Evolutionary conservation across 2,329 filamentous ascomycete genomes (phyloP).

Genomic region (Fusarium nelsonii): DNA sequence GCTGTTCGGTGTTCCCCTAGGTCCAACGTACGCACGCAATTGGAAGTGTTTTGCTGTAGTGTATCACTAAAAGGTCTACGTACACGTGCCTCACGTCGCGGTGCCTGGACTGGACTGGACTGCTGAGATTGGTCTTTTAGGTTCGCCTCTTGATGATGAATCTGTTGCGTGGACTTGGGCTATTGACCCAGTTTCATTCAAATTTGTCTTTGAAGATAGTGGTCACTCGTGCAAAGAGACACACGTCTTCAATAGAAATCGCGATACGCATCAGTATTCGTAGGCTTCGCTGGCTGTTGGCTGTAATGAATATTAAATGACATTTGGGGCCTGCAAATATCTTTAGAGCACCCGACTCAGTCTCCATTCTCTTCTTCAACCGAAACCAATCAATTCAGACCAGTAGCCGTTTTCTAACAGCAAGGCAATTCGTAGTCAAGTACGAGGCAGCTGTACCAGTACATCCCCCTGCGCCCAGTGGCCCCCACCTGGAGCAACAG

Average conservation of each 20-base stretch:
- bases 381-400: conserved; percentile 7
- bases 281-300: conserved; percentile 10
- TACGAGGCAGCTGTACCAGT: conserved; percentile 44
- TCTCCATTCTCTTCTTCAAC: conserved; percentile 6
- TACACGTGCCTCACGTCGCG: conserved; percentile 20
- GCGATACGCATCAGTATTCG: conserved; percentile 32
- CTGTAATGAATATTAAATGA: conserved; percentile 26
- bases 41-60: conserved; percentile 4
- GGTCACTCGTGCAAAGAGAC: too few relatives aligned
- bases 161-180: conserved; percentile 35
- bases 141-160: conserved; percentile 46
- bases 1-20: conserved; percentile 21
- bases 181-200: conserved; percentile 26
- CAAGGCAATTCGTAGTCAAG: conserved; percentile 18
- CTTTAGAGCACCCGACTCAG: background rate
- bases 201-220: background rate
- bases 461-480: conserved; percentile 46
- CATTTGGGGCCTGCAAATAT: conserved; percentile 19
- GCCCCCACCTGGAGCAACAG: conserved; percentile 38
- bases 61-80: conserved; percentile 24
- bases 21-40: conserved; percentile 24
- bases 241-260: too few relatives aligned
- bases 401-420: conserved; percentile 17
- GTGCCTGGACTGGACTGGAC: conserved; percentile 7
- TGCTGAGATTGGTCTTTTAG: conserved; percentile 25